Percentiles rank a stretch among this genome's conserved stretches.
phyloP scores from a whole-genome alignment of 371 early-diverging fungal species.

The Mortierella sp. region DNA sequence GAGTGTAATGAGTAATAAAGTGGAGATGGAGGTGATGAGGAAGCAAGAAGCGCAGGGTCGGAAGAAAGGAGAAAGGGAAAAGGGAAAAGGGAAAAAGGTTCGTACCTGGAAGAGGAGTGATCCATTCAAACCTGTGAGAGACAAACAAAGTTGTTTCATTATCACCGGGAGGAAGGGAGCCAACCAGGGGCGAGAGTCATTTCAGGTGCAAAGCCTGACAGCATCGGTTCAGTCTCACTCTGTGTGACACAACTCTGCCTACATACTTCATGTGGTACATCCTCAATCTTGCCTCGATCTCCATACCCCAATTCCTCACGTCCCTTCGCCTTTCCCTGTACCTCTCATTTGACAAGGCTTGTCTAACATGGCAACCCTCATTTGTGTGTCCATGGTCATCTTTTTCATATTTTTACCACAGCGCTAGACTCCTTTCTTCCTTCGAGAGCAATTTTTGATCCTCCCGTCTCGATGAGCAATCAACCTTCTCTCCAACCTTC shows the following conservation, averaged over 20 bases:
- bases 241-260: background rate
- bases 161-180: background rate
- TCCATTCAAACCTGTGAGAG: background rate
- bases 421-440: background rate
- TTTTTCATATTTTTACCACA: background rate
- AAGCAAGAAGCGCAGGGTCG: background rate
- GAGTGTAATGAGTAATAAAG: background rate
- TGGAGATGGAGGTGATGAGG: background rate
- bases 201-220: background rate
- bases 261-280: background rate
- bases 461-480: background rate
- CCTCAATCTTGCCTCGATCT: too few species aligned
- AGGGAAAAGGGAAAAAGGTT: too few species aligned
- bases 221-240: background rate
- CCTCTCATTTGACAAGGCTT: background rate
- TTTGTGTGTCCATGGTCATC: background rate
- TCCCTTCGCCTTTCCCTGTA: too few species aligned
- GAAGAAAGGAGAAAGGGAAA: slow-evolving; percentile 4
- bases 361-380: background rate
- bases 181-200: background rate
- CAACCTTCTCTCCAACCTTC: background rate
- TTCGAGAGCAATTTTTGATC: background rate
- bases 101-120: background rate
- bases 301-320: too few species aligned
- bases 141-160: background rate